A percentile compares a stretch with the other conserved stretches of the same genome.
phyloP scores from a whole-genome alignment of 1,139 yeast genomes.

The Pichia sp. region DNA sequence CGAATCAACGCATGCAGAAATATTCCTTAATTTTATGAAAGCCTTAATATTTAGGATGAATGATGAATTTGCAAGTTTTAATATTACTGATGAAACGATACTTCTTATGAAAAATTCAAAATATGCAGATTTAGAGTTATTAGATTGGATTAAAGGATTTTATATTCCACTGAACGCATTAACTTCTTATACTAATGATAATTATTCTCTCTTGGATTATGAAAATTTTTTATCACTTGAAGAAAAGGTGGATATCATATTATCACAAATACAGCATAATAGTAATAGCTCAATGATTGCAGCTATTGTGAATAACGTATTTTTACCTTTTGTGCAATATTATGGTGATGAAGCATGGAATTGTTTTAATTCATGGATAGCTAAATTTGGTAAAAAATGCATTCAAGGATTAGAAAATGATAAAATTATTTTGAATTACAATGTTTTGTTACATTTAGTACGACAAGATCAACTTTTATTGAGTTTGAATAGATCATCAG shows the following conservation, averaged over 20 bases:
- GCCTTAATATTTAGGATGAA: slow-evolving; percentile 20
- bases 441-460: slow-evolving; percentile 15
- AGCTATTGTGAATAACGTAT: slow-evolving; percentile 12
- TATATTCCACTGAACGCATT: slow-evolving; percentile 22
- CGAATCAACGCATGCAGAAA: neutral
- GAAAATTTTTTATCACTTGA: slow-evolving; percentile 12
- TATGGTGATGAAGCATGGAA: slow-evolving; percentile 15
- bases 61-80: slow-evolving; percentile 14
- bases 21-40: slow-evolving; percentile 19
- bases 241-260: slow-evolving; percentile 20
- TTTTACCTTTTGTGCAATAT: slow-evolving; percentile 20
- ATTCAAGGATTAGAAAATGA: slow-evolving; percentile 4
- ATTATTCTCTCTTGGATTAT: slow-evolving; percentile 22
- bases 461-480: slow-evolving; percentile 19
- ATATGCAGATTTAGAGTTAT: slow-evolving; percentile 13
- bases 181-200: slow-evolving; percentile 1
- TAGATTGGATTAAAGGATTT: slow-evolving; percentile 21
- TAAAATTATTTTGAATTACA: slow-evolving; percentile 12
- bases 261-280: slow-evolving; percentile 6
- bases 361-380: slow-evolving; percentile 21
- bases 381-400: slow-evolving; percentile 14
- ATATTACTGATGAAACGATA: slow-evolving; percentile 3
- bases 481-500: slow-evolving; percentile 1
- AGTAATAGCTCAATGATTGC: slow-evolving; percentile 3
- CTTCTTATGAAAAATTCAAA: neutral